Percentiles rank a stretch among this genome's conserved stretches.
These are phyloP conservation scores for Moesziomyces sp. DNA, from an alignment of 1,284 basidiomycete species.

Conservation along the genomic window DNA sequence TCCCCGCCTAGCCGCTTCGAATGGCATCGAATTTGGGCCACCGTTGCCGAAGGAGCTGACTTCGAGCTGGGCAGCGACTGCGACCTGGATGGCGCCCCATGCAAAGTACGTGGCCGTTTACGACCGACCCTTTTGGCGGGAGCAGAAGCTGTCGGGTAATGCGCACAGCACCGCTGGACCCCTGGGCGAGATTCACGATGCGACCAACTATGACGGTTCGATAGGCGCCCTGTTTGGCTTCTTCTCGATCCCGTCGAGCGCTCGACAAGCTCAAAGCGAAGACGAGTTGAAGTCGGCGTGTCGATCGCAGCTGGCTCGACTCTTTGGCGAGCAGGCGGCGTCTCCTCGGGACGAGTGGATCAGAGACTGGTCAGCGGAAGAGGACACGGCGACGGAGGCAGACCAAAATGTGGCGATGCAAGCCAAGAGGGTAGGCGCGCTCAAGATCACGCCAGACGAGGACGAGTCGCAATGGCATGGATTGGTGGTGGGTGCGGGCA, in stretches of 20 bases:
- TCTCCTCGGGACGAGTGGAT: too few species aligned
- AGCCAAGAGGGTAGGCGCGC: too few species aligned
- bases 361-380: too few species aligned
- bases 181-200: background rate
- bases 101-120: slow-evolving; percentile 8
- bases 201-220: background rate
- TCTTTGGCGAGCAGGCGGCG: too few species aligned
- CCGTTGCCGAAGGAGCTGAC: too few species aligned
- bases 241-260: slow-evolving; percentile 2
- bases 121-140: slow-evolving; percentile 3
- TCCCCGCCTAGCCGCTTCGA: slow-evolving; percentile 1
- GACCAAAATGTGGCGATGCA: too few species aligned
- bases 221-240: slow-evolving; percentile 5
- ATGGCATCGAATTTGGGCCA: background rate
- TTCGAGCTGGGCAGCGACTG: background rate
- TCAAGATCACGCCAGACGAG: slow-evolving; percentile 1
- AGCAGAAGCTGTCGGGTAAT: slow-evolving; percentile 2
- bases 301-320: too few species aligned
- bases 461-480: background rate
- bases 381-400: background rate
- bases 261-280: background rate
- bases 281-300: background rate
- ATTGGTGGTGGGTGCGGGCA: slow-evolving; percentile 1
- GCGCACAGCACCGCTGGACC: slow-evolving; percentile 3
- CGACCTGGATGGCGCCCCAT: slow-evolving; percentile 7